A percentile compares a stretch with the other conserved stretches of the same genome.
Evolutionary conservation across 768 basidiomycete genomes (phyloP).

Genomic region (Pholiota microspora): DNA sequence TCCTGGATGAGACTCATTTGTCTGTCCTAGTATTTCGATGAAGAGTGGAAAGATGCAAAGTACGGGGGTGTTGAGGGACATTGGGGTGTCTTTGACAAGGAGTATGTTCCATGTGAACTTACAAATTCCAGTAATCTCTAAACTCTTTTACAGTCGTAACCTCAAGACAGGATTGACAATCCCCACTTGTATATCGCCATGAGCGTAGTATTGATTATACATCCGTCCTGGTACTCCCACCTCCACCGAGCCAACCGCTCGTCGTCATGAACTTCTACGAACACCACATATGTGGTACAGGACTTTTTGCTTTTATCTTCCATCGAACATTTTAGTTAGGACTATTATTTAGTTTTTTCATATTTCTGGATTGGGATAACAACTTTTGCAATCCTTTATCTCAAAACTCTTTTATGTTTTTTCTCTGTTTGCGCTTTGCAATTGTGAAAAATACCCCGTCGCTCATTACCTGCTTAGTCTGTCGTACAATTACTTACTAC

Average conservation of each 20-base stretch:
- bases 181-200: slow-evolving; percentile 49
- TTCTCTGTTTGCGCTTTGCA: not conserved
- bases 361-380: too few species aligned
- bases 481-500: not conserved
- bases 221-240: not conserved
- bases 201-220: slow-evolving; percentile 8
- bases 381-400: too few species aligned
- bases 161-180: slow-evolving; percentile 64
- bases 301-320: not conserved
- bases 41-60: slow-evolving; percentile 70
- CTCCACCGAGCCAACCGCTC: not conserved
- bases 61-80: slow-evolving; percentile 81
- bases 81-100: slow-evolving; percentile 46
- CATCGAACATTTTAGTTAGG: not conserved
- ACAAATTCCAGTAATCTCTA: not conserved
- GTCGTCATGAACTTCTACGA: slow-evolving; percentile 11
- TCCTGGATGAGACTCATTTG: not conserved
- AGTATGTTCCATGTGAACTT: slow-evolving; percentile 41
- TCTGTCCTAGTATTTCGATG: slow-evolving; percentile 60
- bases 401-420: not conserved
- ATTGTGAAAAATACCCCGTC: slow-evolving; percentile 7
- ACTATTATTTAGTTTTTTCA: too few species aligned
- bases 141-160: slow-evolving; percentile 48
- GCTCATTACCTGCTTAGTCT: slow-evolving; percentile 11
- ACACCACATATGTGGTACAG: not conserved